Base-by-base conservation (phyloP, 1,139 yeast genomes). In the Pichia sp. region DNA sequence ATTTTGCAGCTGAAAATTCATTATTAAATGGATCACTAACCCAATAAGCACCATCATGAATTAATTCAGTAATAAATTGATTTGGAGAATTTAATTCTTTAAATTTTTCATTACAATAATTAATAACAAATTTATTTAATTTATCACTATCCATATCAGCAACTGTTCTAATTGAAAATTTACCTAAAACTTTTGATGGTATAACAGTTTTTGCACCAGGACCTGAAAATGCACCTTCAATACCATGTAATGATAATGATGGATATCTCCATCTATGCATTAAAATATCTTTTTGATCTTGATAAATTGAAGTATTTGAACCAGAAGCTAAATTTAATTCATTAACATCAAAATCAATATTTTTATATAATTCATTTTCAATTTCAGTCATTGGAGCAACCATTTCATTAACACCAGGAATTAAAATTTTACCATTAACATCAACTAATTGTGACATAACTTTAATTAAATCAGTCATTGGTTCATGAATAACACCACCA, bases 231-330 rank as follows among this genome's bases (percentile, higher is more conserved):
- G 98, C 99, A 56, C 98, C 98, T 71, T 92, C 98, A 53, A 92
- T 79, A 59, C 99, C 99, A 69, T 92, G 99, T 56, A 92, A 70
- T 5, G 97, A 89, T 63, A 92, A 76, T 26, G 98, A 89, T 52
- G 99, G 97, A 72, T 75, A 88, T 77, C 98, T 84, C 98, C 98
- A 92, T 77, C 98, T 84, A 69, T 92, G 97, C 84, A 89, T 92
- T 64, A 92, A 79, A 57, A 90, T 85, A 53, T 83, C 85, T 70
- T 87, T 82, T 69, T 88, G 87, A 65, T 77, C 76, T 55, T 80
- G 76, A 70, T 84, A 84, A 54, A 90, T 74, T 39, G 89, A 79
- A 42, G 97, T 89, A 56, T 86, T 66, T 28, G 96, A 83, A 46
- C 97, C 97, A 37, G 92, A 73, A 45, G 97, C 96, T 39, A 81